These are phyloP conservation scores for Corylus heterophylla DNA, from an alignment of 306 rosid genomes.

Conservation along the genomic window DNA sequence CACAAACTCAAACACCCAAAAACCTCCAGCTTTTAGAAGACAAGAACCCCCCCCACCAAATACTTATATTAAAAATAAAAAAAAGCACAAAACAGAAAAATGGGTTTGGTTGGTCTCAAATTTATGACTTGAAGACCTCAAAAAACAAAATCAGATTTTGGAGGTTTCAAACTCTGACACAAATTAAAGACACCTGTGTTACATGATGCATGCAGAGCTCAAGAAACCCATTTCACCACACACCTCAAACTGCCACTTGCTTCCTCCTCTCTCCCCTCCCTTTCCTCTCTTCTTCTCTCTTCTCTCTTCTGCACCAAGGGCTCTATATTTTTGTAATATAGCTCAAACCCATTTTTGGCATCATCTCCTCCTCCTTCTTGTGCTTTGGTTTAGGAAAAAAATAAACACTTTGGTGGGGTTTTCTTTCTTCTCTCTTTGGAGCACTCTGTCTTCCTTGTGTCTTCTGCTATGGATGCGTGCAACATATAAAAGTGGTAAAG, in stretches of 20 bases:
- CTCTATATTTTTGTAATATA: constrained; percentile 16
- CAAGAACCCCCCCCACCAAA: constrained; percentile 30
- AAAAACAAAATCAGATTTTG: constrained; percentile 21
- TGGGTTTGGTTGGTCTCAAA: constrained; percentile 26
- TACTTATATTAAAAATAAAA: neutral
- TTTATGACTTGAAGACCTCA: neutral
- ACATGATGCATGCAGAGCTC: constrained; percentile 15
- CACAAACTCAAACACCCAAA: constrained; percentile 25
- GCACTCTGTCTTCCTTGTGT: constrained; percentile 64
- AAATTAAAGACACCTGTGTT: constrained; percentile 13
- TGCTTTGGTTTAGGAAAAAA: constrained; percentile 8
- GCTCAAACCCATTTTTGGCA: constrained; percentile 33
- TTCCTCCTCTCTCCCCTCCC: no score
- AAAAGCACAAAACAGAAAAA: neutral
- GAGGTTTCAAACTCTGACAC: constrained; percentile 20
- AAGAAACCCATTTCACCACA: neutral
- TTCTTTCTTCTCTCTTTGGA: constrained; percentile 23
- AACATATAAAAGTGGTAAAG: constrained; percentile 96
- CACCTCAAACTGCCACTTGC: neutral
- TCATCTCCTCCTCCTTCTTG: neutral
- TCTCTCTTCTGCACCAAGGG: neutral
- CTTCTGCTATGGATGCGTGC: constrained; percentile 85
- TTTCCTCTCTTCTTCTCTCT: constrained; percentile 10
- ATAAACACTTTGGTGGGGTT: constrained; percentile 29
- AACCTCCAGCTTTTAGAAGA: constrained; percentile 59